Percentiles rank a stretch among this genome's conserved stretches.
Evolutionary conservation across 495 filamentous ascomycete genomes (phyloP).

Genomic region (Hypomontagnella monticulosa): DNA sequence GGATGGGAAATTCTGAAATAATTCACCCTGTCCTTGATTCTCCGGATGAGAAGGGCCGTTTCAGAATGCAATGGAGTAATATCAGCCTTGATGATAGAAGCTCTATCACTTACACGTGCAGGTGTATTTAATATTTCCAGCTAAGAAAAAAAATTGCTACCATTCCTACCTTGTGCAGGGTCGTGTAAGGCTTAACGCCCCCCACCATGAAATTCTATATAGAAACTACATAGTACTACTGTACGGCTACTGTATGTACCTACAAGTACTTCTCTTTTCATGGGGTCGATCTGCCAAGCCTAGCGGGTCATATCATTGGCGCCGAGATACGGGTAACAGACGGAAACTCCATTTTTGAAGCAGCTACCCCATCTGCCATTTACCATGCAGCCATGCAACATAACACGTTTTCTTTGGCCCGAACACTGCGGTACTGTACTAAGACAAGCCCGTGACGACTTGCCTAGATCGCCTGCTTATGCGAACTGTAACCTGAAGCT

Average conservation of each 20-base stretch:
- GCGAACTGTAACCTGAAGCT: constrained; percentile 20
- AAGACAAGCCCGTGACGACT: constrained; percentile 7
- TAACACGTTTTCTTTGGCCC: constrained; percentile 33
- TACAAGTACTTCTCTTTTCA: neutral
- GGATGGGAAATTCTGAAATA: neutral
- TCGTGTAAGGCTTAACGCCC: constrained; percentile 26
- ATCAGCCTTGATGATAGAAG: neutral
- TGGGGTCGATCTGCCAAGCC: constrained; percentile 38
- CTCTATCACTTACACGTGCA: constrained; percentile 27
- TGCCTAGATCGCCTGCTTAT: constrained; percentile 1
- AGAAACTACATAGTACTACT: neutral
- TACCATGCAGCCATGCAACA: constrained; percentile 13
- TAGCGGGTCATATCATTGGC: neutral
- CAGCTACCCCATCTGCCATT: neutral
- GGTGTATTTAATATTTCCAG: constrained; percentile 26
- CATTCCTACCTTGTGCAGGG: constrained; percentile 8
- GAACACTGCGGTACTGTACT: neutral
- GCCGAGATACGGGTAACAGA: constrained; percentile 8
- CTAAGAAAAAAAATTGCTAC: constrained; percentile 41
- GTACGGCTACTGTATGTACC: constrained; percentile 1
- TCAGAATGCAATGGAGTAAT: neutral
- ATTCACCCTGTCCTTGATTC: neutral
- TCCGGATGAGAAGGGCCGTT: neutral
- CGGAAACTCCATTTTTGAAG: constrained; percentile 18
- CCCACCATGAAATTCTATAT: constrained; percentile 26